Evolutionary conservation across 768 basidiomycete species (phyloP), one percentile per base, ranked within the genome.

Genomic region (Collybiopsis luxurians): DNA sequence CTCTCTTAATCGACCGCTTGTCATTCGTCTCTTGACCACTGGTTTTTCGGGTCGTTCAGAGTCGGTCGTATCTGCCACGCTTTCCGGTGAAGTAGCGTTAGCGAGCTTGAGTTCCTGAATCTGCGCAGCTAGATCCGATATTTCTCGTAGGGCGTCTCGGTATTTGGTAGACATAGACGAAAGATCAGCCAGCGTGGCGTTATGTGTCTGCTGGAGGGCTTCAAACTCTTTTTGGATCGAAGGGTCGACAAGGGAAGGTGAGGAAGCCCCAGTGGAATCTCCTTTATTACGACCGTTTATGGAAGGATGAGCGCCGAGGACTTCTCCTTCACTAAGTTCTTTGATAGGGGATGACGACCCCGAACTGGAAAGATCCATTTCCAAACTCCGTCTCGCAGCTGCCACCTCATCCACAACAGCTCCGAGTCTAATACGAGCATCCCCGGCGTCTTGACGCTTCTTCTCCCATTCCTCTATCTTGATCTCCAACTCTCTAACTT

Each of bases 71-170:
- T 74, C 65, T 19, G 68, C 24, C 15, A 53, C 43, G 23, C 45
- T 62, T 53, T 75, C 75, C 10, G 49, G 12, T 26, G 67, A 67
- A 36, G 64, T 69, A 7, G 79, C 69, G 60, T 79, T 83, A 63
- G 76, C 81, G 44, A 94, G 81, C 63, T 88, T 92, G 7, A 85
- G 81, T 67, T 96, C 95, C 65, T 95, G 85, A 30, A 96, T 86
- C 69, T 97, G 93, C n/a, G 86, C 81, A 17, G 89, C 87, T 39
- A 99, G 82, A 64, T 95, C 93, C n/a, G 90, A 89, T 57, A 99
- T 96, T 70, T 96, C 92, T 48, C 84, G 83, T 28, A 98, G 79
- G 17, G 95, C 91, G 58, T 96, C 90, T 28, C 86, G 86, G 67
- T 95, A 98, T 70, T 95, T 95, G 54, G 75, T 71, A 1, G 88